Evolutionary conservation across 441 rosid species (phyloP).

Genomic region (Erodium texanum): DNA sequence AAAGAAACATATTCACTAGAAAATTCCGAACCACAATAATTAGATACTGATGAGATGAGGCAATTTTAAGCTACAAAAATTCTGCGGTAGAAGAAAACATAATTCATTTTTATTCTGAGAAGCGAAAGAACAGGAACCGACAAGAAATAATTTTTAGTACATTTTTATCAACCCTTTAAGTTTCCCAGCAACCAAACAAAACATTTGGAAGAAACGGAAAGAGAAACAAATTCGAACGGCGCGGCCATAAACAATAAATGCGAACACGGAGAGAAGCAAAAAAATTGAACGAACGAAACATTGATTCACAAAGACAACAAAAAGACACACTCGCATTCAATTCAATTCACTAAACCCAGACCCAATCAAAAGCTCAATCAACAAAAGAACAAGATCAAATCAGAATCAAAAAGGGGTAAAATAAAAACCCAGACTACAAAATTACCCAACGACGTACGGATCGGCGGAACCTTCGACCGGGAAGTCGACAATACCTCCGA

Average conservation of each 20-base stretch:
- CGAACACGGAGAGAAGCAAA: too few species aligned
- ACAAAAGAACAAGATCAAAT: constrained; percentile 10
- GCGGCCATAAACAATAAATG: too few species aligned
- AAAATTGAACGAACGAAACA: not conserved
- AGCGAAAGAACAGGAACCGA: constrained; percentile 17
- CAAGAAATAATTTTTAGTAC: constrained; percentile 10
- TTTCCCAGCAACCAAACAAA: constrained; percentile 10
- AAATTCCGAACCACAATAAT: constrained; percentile 6
- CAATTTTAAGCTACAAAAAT: not conserved
- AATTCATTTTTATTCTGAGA: not conserved
- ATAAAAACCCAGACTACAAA: constrained; percentile 10
- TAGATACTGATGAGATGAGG: not conserved
- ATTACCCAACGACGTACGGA: constrained; percentile 74
- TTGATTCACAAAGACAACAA: not conserved
- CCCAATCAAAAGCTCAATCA: constrained; percentile 3
- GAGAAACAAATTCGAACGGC: not conserved
- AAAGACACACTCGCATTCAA: not conserved
- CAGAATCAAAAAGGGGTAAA: not conserved
- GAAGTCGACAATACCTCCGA: constrained; percentile 70
- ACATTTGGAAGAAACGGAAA: not conserved
- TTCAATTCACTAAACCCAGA: not conserved
- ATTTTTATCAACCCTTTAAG: constrained; percentile 19
- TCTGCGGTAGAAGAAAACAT: not conserved
- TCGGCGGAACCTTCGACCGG: constrained; percentile 79
- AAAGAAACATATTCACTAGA: not conserved